Base-by-base conservation (phyloP, 2,329 filamentous ascomycete species). In the Graphilbum fragrans region DNA sequence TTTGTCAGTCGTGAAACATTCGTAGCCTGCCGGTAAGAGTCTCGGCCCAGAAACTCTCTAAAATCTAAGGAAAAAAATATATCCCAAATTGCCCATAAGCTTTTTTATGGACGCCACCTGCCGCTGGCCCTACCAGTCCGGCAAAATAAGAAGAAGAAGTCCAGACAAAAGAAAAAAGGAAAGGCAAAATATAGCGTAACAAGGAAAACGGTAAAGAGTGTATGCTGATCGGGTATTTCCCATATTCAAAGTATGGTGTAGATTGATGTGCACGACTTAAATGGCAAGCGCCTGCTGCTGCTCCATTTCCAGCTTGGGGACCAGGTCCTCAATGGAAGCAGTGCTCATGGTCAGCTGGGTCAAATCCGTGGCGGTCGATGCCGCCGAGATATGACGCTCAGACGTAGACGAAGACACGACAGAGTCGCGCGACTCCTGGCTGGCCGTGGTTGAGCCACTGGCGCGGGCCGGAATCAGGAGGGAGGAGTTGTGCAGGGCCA, bases 371-470 rank as follows among this genome's bases (percentile, higher is more conserved):
- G 67, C 68, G 10, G 64, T 67, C 5, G 72, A 77, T 21, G 66
- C 62, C 16, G 65, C 64, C 12, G 73, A 77, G 38, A 66, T 62
- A 54, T 75, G 71, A 21, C 70, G 70, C 43, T 68, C 65, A 17
- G 66, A 70, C 22, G 63, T 60, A n/a, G 27, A 33, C n/a, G n/a
- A n/a, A 2, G 69, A 70, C 19, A 63, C 62, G 22, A 59, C 59
- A 3, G 66, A 72, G 16, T 65, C 64, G 21, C 58, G 59, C 5
- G 67, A 73, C 10, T 64, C 63, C 43, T 59, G 58, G 39, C 71
- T 76, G 20, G 57, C 63, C 1, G 65, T 72, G 6, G 73, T 77
- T 7, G 70, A 76, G 11, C 69, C 71, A 55, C 72, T 76, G 19
- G 63, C 65, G 16, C 72, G 68, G 42, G 68, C 57, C 31, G 61